Conservation (phyloP, 2,329 filamentous ascomycete genomes). For the Fonsecaea multimorphosa region DNA sequence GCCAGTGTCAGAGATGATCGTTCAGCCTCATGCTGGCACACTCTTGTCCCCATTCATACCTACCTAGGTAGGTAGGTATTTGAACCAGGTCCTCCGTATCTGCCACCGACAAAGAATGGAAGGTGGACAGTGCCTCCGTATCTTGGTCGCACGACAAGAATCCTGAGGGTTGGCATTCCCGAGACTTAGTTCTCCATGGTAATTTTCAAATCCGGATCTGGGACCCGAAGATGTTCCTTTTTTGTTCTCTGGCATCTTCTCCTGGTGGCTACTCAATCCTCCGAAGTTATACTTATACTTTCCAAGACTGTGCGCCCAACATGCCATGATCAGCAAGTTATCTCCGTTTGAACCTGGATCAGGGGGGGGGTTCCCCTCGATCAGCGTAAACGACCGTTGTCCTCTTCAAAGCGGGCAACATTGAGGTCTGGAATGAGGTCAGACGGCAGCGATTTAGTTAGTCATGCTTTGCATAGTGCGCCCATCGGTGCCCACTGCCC, state of each 20-base stretch:
- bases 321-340: background rate
- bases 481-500: background rate
- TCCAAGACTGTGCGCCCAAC: background rate
- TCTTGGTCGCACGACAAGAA: background rate
- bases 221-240: conserved; percentile 1
- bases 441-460: background rate
- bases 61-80: too few relatives aligned
- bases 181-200: conserved; percentile 1
- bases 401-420: background rate
- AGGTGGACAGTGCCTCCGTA: background rate
- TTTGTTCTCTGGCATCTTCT: background rate
- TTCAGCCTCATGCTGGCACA: too few relatives aligned
- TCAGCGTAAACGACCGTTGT: background rate
- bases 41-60: too few relatives aligned
- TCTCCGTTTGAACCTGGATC: background rate
- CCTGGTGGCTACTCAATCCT: background rate
- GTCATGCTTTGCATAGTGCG: background rate
- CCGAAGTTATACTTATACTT: conserved; percentile 1
- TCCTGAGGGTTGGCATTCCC: background rate
- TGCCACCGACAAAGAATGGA: background rate
- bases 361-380: background rate
- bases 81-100: background rate
- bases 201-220: background rate
- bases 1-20: background rate
- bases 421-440: background rate